Evolutionary conservation across 2,329 filamentous ascomycete species (phyloP), one percentile per base, ranked within the genome.

Genomic region (Chrysosphaeria jannelii): DNA sequence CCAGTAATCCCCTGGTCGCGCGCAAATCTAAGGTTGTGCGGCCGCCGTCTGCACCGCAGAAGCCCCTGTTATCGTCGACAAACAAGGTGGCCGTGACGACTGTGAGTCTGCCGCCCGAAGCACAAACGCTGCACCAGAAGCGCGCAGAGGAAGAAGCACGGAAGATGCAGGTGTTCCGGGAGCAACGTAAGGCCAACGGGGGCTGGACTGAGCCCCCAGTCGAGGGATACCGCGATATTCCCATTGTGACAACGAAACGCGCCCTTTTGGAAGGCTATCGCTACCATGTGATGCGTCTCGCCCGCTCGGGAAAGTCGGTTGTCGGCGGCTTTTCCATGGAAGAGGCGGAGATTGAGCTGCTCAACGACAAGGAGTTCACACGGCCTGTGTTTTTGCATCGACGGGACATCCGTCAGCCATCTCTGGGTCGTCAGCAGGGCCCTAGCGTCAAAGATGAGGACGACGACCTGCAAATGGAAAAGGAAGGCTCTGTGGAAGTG

Each of bases 311-410:
- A n/a, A n/a, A n/a, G n/a, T n/a, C n/a, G n/a, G n/a, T n/a, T n/a
- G 53, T 51, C 31, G 47, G 38, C n/a, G 46, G 62, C 21, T n/a
- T n/a, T n/a, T n/a, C n/a, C n/a, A 30, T 35, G 8, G 33, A 29
- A 22, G 36, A 44, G 7, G 41, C 39, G 11, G 50, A 50, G 30
- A 68, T 75, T 29, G 67, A 93, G 36, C 58, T 62, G 3, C 51
- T 51, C 13, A 47, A 67, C 33, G 66, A 81, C 33, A 51, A 65
- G 5, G 65, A 88, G 24, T 97, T 93, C 39, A 69, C 72, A 10
- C 63, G 78, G 14, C 85, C 85, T 1, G 72, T 93, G 15, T 68
- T 75, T 18, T 50, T 97, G 18, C 79, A 93, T 39, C 66, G 85
- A 30, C 70, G 85, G 27, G 79, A 91, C 39, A 76, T 79, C 10